Base-by-base conservation (phyloP, 108 stramenopile species). In the Nitzschia sp. region DNA sequence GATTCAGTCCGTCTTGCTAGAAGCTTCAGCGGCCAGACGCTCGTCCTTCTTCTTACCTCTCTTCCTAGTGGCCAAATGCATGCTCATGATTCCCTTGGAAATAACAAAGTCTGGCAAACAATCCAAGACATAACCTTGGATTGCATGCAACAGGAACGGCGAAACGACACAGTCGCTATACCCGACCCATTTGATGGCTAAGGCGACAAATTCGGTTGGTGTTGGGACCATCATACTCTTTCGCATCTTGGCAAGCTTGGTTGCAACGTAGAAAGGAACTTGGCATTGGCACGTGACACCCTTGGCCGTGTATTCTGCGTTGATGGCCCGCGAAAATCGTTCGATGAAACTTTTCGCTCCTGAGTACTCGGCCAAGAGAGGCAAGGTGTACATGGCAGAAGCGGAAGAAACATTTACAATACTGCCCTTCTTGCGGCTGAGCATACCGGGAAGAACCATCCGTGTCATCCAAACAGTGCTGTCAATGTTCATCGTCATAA, bases 211-310 rank as follows among this genome's bases (percentile, higher is more conserved):
- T 30, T 82, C 64, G 2, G 78, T 53, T 1, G 99, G 95, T 4
- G 92, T 89, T 15, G 98, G 97, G 45, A 93, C 93, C 77, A 76
- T 91, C 36, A 96, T 48, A 45, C 82, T 78, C 71, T 94, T 93
- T 22, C 96, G 85, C 88, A 98, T 82, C 82, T 99, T 99, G 62
- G 97, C 93, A 45, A 99, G 79, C 80, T 98, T 98, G 13, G 98
- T 97, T 44, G 96, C 94, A 27, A 99, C 97, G 63, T 98, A 95
- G 69, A 98, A 92, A 2, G 99, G 99, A 60, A 90, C 81, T 70
- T 99, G 98, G 80, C 96, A 96, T 73, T 98, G 97, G 52, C 96
- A 96, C 53, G 82, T 87, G 61, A 99, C 80, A 45, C 97, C 97
- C 83, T 84, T 92, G 45, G 63, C 25, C 17, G 57, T 61, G 74